Percentiles rank a stretch among this genome's conserved stretches.
These are phyloP conservation scores for Tolypocladium endophyticum DNA, from an alignment of 2,329 filamentous ascomycete species.

Conservation along the genomic window DNA sequence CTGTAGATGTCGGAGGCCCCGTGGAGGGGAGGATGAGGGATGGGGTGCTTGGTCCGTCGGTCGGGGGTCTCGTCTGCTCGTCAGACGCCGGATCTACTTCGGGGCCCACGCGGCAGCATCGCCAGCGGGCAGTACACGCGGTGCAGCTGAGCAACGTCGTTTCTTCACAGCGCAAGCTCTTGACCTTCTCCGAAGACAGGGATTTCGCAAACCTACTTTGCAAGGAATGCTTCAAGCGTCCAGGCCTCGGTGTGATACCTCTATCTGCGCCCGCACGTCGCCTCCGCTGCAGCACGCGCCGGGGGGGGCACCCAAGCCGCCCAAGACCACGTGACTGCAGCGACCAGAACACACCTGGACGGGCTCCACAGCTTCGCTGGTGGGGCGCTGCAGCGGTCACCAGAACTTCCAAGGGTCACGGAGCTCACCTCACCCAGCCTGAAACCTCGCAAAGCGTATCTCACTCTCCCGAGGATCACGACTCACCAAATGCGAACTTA, in stretches of 20 bases:
- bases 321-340: background rate
- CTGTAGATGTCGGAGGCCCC: constrained; percentile 8
- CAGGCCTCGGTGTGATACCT: background rate
- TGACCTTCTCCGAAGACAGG: background rate
- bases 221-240: background rate
- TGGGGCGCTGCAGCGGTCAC: background rate
- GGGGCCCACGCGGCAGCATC: constrained; percentile 2
- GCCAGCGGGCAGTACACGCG: background rate
- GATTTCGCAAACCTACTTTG: too few species aligned
- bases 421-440: background rate
- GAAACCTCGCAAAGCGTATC: background rate
- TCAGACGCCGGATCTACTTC: constrained; percentile 8
- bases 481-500: constrained; percentile 6
- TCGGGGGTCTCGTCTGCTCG: background rate
- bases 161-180: background rate
- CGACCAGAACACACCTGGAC: background rate
- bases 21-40: constrained; percentile 1
- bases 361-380: background rate
- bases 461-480: background rate
- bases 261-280: background rate
- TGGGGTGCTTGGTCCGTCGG: background rate
- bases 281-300: background rate
- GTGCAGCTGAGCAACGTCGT: background rate
- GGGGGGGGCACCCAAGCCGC: too few species aligned
- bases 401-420: background rate